Percentiles rank a stretch among this genome's conserved stretches.
Evolutionary conservation across 768 basidiomycete species (phyloP).

Genomic region (Solioccasus polychromus): DNA sequence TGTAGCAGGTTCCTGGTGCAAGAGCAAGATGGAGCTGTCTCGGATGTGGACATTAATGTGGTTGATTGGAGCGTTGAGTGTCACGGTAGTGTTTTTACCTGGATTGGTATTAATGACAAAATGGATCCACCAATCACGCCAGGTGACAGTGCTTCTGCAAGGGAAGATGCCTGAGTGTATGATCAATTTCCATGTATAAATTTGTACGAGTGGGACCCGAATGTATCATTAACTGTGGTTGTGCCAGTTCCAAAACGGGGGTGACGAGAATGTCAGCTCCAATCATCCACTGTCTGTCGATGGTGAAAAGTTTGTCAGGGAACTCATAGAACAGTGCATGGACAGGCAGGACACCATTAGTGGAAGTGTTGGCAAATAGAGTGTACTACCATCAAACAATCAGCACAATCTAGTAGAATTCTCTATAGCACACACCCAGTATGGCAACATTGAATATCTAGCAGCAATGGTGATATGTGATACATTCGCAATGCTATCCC

Average conservation of each 20-base stretch:
- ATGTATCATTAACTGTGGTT: conserved; percentile 60
- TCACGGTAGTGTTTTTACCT: conserved; percentile 43
- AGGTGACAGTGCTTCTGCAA: conserved; percentile 52
- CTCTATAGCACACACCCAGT: conserved; percentile 56
- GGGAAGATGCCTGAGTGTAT: conserved; percentile 55
- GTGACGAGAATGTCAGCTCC: conserved; percentile 72
- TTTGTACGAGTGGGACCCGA: not conserved
- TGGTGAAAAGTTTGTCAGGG: conserved; percentile 58
- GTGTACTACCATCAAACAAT: conserved; percentile 50
- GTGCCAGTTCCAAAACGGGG: conserved; percentile 67
- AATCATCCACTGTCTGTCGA: conserved; percentile 71
- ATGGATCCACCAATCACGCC: conserved; percentile 77
- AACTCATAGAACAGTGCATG: conserved; percentile 56
- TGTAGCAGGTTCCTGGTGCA: conserved; percentile 66
- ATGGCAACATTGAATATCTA: conserved; percentile 70
- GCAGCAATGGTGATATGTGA: conserved; percentile 68
- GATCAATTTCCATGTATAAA: not conserved
- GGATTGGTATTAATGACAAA: conserved; percentile 43
- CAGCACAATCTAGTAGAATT: not conserved
- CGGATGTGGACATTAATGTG: conserved; percentile 78
- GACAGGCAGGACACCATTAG: conserved; percentile 63
- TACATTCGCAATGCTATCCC: conserved; percentile 77
- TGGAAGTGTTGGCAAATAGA: conserved; percentile 67
- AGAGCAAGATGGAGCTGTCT: conserved; percentile 61
- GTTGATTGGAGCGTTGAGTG: conserved; percentile 63